phyloP scores from a whole-genome alignment of 1,139 yeast species.

The Candida mesenterica region DNA sequence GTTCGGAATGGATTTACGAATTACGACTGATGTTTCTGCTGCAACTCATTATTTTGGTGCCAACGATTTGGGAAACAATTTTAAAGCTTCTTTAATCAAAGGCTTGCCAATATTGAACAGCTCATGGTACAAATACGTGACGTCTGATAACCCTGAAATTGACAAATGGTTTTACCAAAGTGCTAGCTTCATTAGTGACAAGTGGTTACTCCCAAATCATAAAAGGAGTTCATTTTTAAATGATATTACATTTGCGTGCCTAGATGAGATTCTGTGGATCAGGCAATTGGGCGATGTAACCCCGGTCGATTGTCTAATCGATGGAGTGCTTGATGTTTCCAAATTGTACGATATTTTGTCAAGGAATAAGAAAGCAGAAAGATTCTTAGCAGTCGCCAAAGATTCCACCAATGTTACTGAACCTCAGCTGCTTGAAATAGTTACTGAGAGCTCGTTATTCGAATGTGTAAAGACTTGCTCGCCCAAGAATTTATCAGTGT shows the following conservation, averaged over 20 bases:
- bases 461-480: not conserved
- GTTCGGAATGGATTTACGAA: constrained; percentile 24
- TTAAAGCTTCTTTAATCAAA: constrained; percentile 11
- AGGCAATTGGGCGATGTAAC: not conserved
- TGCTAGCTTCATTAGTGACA: not conserved
- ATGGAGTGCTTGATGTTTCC: not conserved
- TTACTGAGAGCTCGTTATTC: not conserved
- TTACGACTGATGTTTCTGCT: constrained; percentile 17
- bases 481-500: not conserved
- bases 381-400: not conserved
- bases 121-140: constrained; percentile 21
- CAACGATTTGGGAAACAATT: constrained; percentile 2
- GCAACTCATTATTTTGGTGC: constrained; percentile 29
- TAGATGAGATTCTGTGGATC: not conserved
- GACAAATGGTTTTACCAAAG: not conserved
- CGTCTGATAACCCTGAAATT: not conserved
- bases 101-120: constrained; percentile 27
- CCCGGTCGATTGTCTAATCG: not conserved
- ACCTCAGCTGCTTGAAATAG: not conserved
- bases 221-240: not conserved
- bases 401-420: not conserved
- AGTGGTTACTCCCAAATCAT: not conserved
- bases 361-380: not conserved
- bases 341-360: not conserved
- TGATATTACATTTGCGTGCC: not conserved